A percentile compares a stretch with the other conserved stretches of the same genome.
These are phyloP conservation scores for Diaporthe helianthi DNA, from an alignment of 2,329 filamentous ascomycete species.

Conservation along the genomic window DNA sequence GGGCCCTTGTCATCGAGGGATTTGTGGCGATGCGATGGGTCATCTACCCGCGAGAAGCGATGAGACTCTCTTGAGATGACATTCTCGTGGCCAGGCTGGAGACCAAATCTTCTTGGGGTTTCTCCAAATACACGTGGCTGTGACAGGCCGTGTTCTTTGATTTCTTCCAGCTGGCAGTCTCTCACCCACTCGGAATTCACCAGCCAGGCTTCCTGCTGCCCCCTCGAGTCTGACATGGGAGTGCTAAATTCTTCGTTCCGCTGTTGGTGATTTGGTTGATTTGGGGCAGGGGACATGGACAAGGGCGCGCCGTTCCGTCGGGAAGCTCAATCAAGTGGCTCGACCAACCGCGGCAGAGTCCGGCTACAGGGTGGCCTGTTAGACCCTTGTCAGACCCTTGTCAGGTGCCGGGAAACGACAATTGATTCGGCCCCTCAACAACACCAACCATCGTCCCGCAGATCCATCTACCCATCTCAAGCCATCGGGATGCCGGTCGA, in stretches of 20 bases:
- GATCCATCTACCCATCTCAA: constrained; percentile 2
- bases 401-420: neutral
- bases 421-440: neutral
- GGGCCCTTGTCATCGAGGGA: neutral
- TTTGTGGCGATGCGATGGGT: neutral
- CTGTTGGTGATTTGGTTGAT: no score
- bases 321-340: neutral
- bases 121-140: neutral
- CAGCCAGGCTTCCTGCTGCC: no score
- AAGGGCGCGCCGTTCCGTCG: constrained; percentile 18
- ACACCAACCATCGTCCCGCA: neutral
- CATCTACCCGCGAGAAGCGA: neutral
- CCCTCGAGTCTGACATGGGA: no score
- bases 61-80: neutral
- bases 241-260: no score
- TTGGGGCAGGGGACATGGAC: constrained; percentile 5
- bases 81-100: neutral
- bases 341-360: neutral
- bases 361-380: neutral
- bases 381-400: neutral
- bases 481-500: neutral
- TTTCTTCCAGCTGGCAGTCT: no score
- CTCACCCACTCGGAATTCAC: no score
- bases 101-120: neutral
- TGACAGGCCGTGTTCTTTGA: neutral